Conservation (phyloP, 2,329 filamentous ascomycete genomes). For the Diaporthe humulicola region DNA sequence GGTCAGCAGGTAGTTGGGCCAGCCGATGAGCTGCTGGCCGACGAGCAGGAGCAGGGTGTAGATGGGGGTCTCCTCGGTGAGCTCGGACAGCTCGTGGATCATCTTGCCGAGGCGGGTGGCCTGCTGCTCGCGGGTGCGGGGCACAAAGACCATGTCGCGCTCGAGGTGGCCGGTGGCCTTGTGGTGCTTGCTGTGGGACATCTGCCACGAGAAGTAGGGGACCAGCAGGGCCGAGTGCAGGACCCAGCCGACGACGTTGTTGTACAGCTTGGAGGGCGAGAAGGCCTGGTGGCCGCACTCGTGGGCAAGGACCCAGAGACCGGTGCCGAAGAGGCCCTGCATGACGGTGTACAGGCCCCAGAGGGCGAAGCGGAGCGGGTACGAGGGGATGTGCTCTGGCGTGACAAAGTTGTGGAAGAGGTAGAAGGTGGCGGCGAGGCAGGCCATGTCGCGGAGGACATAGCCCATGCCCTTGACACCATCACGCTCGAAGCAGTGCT, state of each 20-base stretch:
- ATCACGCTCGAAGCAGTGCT: conserved; percentile 95
- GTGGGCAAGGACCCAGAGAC: conserved; percentile 95
- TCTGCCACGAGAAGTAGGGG: conserved; percentile 99
- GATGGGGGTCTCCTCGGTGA: conserved; percentile 95
- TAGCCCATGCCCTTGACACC: conserved; percentile 81
- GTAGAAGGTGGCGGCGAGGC: conserved; percentile 83
- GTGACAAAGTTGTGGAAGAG: conserved; percentile 92
- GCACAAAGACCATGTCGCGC: conserved; percentile 99
- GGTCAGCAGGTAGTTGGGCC: conserved; percentile 90
- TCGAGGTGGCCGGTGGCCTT: conserved; percentile 98
- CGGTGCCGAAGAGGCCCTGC: conserved; percentile 94
- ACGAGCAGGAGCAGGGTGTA: conserved; percentile 81
- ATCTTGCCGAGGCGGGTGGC: conserved; percentile 81
- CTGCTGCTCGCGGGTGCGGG: conserved; percentile 87
- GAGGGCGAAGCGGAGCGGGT: conserved; percentile 72
- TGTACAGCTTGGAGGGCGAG: conserved; percentile 89
- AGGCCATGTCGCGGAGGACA: conserved; percentile 83
- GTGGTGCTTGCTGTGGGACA: conserved; percentile 99
- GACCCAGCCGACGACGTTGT: conserved; percentile 93
- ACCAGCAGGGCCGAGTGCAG: conserved; percentile 90
- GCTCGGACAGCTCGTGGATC: conserved; percentile 85
- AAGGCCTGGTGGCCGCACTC: conserved; percentile 98
- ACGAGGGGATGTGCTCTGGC: conserved; percentile 82
- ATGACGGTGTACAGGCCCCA: conserved; percentile 79
- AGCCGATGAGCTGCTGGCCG: conserved; percentile 89